phyloP scores from a whole-genome alignment of 2,329 filamentous ascomycete genomes.

The Penicillium sp. region DNA sequence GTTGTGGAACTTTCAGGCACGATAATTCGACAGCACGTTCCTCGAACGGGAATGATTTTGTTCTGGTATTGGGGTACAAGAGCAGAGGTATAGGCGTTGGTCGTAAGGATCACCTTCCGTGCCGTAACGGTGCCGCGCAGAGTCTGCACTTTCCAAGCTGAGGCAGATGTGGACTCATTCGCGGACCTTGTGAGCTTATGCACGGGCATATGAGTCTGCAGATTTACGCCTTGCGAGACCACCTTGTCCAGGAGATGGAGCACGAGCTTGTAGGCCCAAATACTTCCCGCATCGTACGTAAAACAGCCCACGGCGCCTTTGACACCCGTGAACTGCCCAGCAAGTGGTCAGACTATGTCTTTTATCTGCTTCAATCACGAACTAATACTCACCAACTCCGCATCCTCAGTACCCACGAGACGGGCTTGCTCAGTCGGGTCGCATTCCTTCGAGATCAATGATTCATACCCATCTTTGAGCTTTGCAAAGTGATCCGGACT shows the following conservation, averaged over 20 bases:
- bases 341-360: neutral
- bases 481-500: conserved; percentile 32
- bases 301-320: conserved; percentile 40
- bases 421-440: conserved; percentile 31
- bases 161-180: conserved; percentile 7
- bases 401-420: conserved; percentile 24
- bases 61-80: conserved; percentile 69
- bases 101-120: conserved; percentile 70
- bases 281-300: conserved; percentile 33
- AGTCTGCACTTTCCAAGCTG: conserved; percentile 64
- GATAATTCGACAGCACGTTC: conserved; percentile 45
- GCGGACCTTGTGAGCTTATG: conserved; percentile 27
- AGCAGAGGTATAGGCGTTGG: conserved; percentile 80
- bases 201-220: conserved; percentile 57
- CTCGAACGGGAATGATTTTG: conserved; percentile 75
- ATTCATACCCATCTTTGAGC: conserved; percentile 32
- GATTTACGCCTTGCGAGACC: conserved; percentile 48
- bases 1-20: conserved; percentile 24
- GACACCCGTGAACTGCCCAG: conserved; percentile 36
- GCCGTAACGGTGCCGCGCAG: conserved; percentile 66
- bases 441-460: conserved; percentile 28
- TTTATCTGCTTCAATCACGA: neutral
- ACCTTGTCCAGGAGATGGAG: conserved; percentile 68
- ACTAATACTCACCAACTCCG: conserved; percentile 24
- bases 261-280: conserved; percentile 77